Evolutionary conservation across 139 green algal species (phyloP).

Genomic region (Gonium pectorale): DNA sequence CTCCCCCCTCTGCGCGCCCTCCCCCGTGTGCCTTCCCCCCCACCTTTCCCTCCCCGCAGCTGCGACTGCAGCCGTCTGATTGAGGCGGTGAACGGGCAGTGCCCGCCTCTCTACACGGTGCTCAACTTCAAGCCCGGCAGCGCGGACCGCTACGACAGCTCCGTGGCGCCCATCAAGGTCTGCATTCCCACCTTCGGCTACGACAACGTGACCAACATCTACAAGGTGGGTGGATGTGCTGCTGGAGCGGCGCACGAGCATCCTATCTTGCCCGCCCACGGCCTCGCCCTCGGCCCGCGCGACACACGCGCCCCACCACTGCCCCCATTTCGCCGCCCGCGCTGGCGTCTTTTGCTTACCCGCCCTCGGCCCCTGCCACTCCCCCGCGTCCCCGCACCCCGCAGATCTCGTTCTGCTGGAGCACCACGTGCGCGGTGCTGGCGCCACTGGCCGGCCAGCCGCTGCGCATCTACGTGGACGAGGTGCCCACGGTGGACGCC

Average conservation of each 20-base stretch:
- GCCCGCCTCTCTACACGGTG: not conserved
- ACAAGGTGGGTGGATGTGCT: not conserved
- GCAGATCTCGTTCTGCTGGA: constrained; percentile 34
- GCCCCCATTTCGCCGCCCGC: too few species aligned
- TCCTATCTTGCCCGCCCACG: too few species aligned
- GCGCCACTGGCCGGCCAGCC: not conserved
- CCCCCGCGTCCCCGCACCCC: not conserved
- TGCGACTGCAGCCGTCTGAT: constrained; percentile 4
- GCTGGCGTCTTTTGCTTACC: too few species aligned
- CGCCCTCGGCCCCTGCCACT: too few species aligned
- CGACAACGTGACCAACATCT: constrained; percentile 18
- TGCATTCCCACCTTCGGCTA: constrained; percentile 11
- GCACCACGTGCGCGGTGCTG: not conserved
- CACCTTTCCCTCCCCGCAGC: not conserved
- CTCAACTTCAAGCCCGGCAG: constrained; percentile 1
- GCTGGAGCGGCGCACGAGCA: too few species aligned
- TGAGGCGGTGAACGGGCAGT: not conserved
- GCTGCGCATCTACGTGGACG: not conserved
- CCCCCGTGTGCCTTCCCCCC: not conserved
- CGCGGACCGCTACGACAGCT: not conserved
- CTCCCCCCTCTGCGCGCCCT: not conserved
- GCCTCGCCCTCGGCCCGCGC: too few species aligned
- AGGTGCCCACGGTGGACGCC: not conserved
- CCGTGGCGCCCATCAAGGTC: not conserved
- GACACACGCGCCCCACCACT: too few species aligned